These are phyloP conservation scores for Ophiostoma perfectum DNA, from an alignment of 2,329 filamentous ascomycete species.

Conservation along the genomic window DNA sequence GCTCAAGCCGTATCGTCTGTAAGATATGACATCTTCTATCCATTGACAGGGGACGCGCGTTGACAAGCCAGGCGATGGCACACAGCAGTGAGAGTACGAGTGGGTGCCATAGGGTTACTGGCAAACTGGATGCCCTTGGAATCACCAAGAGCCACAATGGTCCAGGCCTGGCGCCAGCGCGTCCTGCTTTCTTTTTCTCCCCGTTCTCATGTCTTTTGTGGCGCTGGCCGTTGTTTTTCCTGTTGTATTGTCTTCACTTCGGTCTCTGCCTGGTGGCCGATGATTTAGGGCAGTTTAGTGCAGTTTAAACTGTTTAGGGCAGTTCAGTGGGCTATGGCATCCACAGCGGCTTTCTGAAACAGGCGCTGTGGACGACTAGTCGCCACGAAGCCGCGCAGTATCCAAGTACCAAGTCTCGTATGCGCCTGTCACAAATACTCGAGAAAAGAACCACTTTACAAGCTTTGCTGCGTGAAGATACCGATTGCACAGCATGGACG, in stretches of 20 bases:
- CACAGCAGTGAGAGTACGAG: neutral
- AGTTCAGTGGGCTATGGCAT: neutral
- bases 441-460: slow-evolving; percentile 5
- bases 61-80: neutral
- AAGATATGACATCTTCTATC: neutral
- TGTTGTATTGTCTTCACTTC: neutral
- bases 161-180: neutral
- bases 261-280: neutral
- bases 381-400: no score
- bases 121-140: no score
- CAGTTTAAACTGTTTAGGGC: neutral
- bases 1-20: no score
- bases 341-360: slow-evolving; percentile 7
- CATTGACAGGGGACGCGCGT: slow-evolving; percentile 5
- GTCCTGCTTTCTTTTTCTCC: neutral
- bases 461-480: neutral
- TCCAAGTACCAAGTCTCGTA: neutral
- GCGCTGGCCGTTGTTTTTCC: neutral
- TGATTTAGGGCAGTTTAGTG: no score
- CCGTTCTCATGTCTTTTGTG: no score
- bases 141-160: neutral
- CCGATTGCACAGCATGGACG: neutral
- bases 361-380: slow-evolving; percentile 3
- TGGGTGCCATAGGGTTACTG: no score
- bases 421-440: neutral